phyloP scores from a whole-genome alignment of 176 grass and related monocot genomes.

The Triticum timopheevii region DNA sequence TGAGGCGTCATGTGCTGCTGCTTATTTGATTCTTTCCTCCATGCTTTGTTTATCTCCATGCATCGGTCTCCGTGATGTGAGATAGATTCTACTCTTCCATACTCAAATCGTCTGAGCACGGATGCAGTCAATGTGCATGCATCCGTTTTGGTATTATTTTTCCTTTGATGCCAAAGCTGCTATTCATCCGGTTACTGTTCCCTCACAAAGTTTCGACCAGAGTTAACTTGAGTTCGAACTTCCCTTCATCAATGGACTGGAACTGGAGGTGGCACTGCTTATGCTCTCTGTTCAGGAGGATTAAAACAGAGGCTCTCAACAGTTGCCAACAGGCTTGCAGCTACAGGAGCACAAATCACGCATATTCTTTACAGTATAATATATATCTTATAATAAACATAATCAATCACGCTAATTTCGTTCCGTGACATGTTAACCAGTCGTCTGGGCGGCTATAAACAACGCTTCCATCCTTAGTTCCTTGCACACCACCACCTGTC shows the following conservation, averaged over 20 bases:
- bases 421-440: background rate
- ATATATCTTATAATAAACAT: background rate
- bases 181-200: background rate
- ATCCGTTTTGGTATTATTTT: background rate
- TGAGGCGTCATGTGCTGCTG: background rate
- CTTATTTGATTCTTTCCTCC: constrained; percentile 31
- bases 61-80: constrained; percentile 12
- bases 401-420: background rate
- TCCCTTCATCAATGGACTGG: background rate
- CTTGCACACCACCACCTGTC: constrained; percentile 1
- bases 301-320: background rate
- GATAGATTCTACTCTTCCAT: constrained; percentile 27
- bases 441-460: constrained; percentile 30
- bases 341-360: background rate
- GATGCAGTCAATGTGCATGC: constrained; percentile 33
- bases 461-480: background rate
- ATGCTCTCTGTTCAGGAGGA: background rate
- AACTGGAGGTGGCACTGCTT: background rate
- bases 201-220: background rate
- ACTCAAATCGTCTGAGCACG: background rate
- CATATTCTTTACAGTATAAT: background rate
- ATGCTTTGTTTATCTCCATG: constrained; percentile 25
- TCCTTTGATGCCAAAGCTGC: background rate
- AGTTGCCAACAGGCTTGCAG: background rate
- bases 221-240: background rate